phyloP scores from a whole-genome alignment of 75 land plant genomes.

The Sequoiadendron giganteum region DNA sequence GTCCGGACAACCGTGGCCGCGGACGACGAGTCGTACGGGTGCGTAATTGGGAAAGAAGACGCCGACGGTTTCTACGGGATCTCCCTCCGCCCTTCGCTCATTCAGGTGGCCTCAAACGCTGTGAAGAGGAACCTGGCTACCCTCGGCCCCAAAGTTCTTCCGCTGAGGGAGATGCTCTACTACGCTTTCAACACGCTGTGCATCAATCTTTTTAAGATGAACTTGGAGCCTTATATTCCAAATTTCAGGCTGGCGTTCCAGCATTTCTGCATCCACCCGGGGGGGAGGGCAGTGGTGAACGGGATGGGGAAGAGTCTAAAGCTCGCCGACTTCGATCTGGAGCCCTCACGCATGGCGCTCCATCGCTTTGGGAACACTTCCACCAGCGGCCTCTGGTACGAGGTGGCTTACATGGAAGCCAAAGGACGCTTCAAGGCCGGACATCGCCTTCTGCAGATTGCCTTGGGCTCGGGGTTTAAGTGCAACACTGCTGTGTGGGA shows the following conservation, averaged over 20 bases:
- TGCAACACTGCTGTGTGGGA: slow-evolving; percentile 19
- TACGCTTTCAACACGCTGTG: slow-evolving; percentile 7
- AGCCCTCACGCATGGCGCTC: slow-evolving; percentile 66
- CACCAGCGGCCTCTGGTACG: slow-evolving; percentile 62
- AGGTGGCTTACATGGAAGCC: slow-evolving; percentile 60
- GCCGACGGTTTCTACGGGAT: no score
- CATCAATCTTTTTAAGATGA: slow-evolving; percentile 12
- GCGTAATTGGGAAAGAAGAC: no score
- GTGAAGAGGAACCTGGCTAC: no score
- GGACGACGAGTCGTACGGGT: no score
- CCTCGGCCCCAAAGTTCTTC: slow-evolving; percentile 18
- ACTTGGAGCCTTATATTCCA: slow-evolving; percentile 18
- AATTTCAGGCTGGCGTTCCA: slow-evolving; percentile 58
- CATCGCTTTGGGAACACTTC: slow-evolving; percentile 76
- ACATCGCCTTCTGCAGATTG: slow-evolving; percentile 35
- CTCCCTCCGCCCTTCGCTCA: no score
- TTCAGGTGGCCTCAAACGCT: no score
- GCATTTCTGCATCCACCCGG: slow-evolving; percentile 61
- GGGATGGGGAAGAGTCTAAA: slow-evolving; percentile 30
- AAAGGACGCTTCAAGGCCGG: slow-evolving; percentile 58
- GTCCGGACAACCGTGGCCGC: no score
- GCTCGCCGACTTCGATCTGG: slow-evolving; percentile 42
- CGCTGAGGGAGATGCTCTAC: slow-evolving; percentile 26
- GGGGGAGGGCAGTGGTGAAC: slow-evolving; percentile 52
- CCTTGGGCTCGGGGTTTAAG: slow-evolving; percentile 40